Percentiles rank a stretch among this genome's conserved stretches.
Evolutionary conservation across 805 yeast species (phyloP).

Genomic region (Hanseniaspora mollemarum): DNA sequence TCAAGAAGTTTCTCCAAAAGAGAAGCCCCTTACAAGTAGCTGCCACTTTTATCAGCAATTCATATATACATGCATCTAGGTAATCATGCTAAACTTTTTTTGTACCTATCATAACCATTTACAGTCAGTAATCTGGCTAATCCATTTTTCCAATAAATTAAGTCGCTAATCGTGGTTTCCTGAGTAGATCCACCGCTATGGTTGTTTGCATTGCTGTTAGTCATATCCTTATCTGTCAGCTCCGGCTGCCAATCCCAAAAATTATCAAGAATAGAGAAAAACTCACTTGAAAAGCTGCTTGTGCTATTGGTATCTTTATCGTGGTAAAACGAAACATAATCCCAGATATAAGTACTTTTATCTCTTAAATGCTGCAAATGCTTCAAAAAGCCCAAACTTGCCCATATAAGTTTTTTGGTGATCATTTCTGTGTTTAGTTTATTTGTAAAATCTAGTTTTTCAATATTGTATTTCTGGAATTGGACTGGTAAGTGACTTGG

Average conservation of each 20-base stretch:
- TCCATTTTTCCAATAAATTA: slow-evolving; percentile 12
- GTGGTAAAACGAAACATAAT: not conserved
- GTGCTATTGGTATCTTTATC: not conserved
- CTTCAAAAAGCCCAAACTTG: slow-evolving; percentile 6
- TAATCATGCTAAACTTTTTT: not conserved
- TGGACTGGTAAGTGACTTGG: slow-evolving; percentile 13
- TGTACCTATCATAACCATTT: slow-evolving; percentile 7
- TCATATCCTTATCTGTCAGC: slow-evolving; percentile 7
- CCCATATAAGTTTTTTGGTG: slow-evolving; percentile 5
- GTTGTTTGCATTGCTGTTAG: not conserved
- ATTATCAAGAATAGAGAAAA: slow-evolving; percentile 27
- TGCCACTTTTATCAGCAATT: no score
- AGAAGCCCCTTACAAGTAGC: not conserved
- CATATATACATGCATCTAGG: not conserved
- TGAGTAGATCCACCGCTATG: not conserved
- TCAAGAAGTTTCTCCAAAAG: not conserved
- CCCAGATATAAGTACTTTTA: not conserved
- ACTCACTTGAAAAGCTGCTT: slow-evolving; percentile 20
- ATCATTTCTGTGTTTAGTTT: slow-evolving; percentile 9
- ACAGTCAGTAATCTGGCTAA: not conserved
- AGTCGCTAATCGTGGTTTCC: slow-evolving; percentile 1
- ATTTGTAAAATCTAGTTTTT: slow-evolving; percentile 14
- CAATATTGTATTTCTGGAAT: slow-evolving; percentile 12
- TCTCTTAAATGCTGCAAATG: not conserved
- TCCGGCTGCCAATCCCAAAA: slow-evolving; percentile 14